Base-by-base conservation (phyloP, 176 grass and related monocot genomes). In the Zea luxurians region DNA sequence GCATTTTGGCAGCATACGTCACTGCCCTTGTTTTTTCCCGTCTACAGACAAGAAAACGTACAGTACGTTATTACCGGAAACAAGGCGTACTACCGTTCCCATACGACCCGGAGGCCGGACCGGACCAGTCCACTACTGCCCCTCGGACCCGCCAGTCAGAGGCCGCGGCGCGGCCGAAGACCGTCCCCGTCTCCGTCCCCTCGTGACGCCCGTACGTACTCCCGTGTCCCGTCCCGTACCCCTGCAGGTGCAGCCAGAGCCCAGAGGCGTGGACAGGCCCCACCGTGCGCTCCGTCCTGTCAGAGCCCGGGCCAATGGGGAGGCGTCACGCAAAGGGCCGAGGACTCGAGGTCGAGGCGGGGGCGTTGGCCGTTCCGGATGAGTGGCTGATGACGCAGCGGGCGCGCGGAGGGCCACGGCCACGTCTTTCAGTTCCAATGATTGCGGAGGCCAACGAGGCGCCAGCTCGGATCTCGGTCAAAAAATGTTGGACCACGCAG, bases 401-500 rank as follows among this genome's bases (percentile, higher is more conserved):
- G 2, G 65, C 64, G 41, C 8, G 66, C 5, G n/a, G 16, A 2
- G 71, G 52, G n/a, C 17, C n/a, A 35, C 40, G 7, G 27, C 27
- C 27, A 27, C 27, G 27, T 27, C 27, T 61, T 37, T 9, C 16
- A 8, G 13, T 3, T 77, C 47, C 21, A 10, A 46, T 37, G 38
- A 2, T 2, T 10, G 27, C 63, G 48, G 49, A 59, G 15, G 44
- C 62, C 16, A 37, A 13, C 8, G 21, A 37, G 17, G 18, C 48
- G 73, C 79, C 66, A 78, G 35, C 41, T 10, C 60, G 80, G 60
- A 73, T 61, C 9, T 74, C 35, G 2, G 80, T 79, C 75, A 83
- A 83, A 68, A 36, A 27, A 27, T 10, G 55, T 13, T 68, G 74
- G 75, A 79, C 80, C 80, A 55, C 5, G 50, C 27, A 27, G 50